Percentiles rank a stretch among this genome's conserved stretches.
Conservation (phyloP, 2,329 filamentous ascomycete genomes). For the Aureobasidium sp. region DNA sequence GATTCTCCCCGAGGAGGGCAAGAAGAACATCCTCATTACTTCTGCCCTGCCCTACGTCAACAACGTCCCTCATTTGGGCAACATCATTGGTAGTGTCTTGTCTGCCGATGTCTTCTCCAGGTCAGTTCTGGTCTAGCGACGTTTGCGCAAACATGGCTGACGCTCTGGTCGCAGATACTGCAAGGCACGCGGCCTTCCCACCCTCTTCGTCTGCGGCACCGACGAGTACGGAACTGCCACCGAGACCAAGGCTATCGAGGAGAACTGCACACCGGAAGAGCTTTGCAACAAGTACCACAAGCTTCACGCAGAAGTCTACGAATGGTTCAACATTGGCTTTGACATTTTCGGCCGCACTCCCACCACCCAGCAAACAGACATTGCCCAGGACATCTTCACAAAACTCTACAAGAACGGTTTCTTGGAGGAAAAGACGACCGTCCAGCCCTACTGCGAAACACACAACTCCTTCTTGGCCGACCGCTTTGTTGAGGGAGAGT, state of each 20-base stretch:
- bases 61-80: slow-evolving; percentile 72
- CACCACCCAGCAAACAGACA: slow-evolving; percentile 80
- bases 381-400: slow-evolving; percentile 84
- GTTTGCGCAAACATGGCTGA: slow-evolving; percentile 2
- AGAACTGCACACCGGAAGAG: slow-evolving; percentile 71
- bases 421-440: slow-evolving; percentile 77
- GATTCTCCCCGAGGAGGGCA: slow-evolving; percentile 46
- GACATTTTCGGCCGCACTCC: slow-evolving; percentile 93
- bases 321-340: slow-evolving; percentile 94
- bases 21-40: slow-evolving; percentile 85
- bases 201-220: slow-evolving; percentile 78
- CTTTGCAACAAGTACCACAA: slow-evolving; percentile 90
- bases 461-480: slow-evolving; percentile 65
- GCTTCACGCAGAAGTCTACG: slow-evolving; percentile 83
- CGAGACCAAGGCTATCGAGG: slow-evolving; percentile 89
- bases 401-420: slow-evolving; percentile 85
- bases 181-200: slow-evolving; percentile 70
- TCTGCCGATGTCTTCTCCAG: slow-evolving; percentile 70
- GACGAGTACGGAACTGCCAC: slow-evolving; percentile 96
- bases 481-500: slow-evolving; percentile 75
- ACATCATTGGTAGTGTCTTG: slow-evolving; percentile 80
- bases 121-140: slow-evolving; percentile 8
- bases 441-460: slow-evolving; percentile 79
- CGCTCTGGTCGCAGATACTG: slow-evolving; percentile 53
- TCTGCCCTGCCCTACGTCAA: slow-evolving; percentile 84